Conservation (phyloP, 768 basidiomycete species). For the Xerocomellus amylosporus region DNA sequence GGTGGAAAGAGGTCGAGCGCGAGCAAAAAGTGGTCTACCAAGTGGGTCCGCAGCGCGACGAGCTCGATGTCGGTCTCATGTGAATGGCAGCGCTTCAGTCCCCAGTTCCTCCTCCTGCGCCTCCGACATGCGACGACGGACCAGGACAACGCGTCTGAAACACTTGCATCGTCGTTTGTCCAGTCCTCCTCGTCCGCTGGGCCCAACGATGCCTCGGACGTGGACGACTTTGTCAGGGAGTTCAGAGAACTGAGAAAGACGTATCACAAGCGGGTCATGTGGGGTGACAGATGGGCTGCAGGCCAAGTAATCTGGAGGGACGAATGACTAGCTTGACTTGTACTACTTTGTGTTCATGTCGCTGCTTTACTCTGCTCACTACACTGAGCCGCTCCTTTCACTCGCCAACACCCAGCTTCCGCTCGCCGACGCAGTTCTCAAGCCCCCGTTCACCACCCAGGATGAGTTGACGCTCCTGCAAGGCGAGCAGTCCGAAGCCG, state of each 20-base stretch:
- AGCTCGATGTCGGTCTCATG: constrained; percentile 9
- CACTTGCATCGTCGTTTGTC: constrained; percentile 79
- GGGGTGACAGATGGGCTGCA: constrained; percentile 82
- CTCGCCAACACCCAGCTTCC: constrained; percentile 13
- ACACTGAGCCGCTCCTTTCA: constrained; percentile 24
- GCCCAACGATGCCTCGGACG: constrained; percentile 40
- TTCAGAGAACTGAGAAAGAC: constrained; percentile 84
- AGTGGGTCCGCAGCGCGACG: constrained; percentile 39
- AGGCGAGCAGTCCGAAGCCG: constrained; percentile 28
- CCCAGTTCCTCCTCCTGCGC: constrained; percentile 86
- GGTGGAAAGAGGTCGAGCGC: constrained; percentile 85
- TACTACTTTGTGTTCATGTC: constrained; percentile 12
- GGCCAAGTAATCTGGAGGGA: constrained; percentile 88
- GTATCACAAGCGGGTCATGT: constrained; percentile 93
- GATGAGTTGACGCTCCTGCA: constrained; percentile 17
- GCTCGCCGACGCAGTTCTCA: constrained; percentile 19
- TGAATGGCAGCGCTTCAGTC: constrained; percentile 66
- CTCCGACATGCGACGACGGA: constrained; percentile 84
- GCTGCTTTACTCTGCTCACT: constrained; percentile 25
- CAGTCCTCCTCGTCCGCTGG: constrained; percentile 48
- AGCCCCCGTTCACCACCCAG: constrained; percentile 21
- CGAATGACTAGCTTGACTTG: constrained; percentile 30
- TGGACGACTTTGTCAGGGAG: constrained; percentile 84
- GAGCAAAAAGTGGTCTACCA: constrained; percentile 90
- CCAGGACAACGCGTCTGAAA: constrained; percentile 88